Conservation (phyloP, 2,329 filamentous ascomycete species). For the Aspergillus nomiae region DNA sequence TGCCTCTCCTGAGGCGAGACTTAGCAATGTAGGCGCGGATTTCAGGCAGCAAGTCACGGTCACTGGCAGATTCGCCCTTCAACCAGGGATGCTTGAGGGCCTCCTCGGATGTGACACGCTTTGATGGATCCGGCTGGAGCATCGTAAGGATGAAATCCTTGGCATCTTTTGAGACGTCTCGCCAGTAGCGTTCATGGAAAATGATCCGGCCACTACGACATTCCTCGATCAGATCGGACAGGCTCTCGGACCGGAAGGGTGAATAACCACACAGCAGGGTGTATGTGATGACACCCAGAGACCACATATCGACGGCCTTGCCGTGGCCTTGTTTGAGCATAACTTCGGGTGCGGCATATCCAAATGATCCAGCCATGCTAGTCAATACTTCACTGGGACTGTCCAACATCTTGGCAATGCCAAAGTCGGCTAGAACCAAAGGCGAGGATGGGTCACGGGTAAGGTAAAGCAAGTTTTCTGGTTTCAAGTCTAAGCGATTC, state of each 20-base stretch:
- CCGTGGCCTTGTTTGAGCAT: constrained; percentile 98
- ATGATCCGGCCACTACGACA: constrained; percentile 81
- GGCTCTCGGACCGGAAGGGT: constrained; percentile 92
- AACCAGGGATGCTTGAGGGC: constrained; percentile 85
- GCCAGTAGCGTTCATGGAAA: constrained; percentile 98
- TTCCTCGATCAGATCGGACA: constrained; percentile 91
- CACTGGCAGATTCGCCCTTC: constrained; percentile 84
- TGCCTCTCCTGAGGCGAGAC: constrained; percentile 85
- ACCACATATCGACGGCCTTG: constrained; percentile 99
- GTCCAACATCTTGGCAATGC: constrained; percentile 97
- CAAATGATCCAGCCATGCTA: constrained; percentile 98
- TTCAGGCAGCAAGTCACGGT: constrained; percentile 96
- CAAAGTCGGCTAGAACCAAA: constrained; percentile 93
- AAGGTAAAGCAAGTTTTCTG: constrained; percentile 94
- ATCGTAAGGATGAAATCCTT: constrained; percentile 89
- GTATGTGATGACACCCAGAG: constrained; percentile 97
- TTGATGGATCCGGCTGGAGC: constrained; percentile 74
- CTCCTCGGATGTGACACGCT: constrained; percentile 77
- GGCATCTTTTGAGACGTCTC: constrained; percentile 90
- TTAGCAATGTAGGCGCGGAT: constrained; percentile 93
- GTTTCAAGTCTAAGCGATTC: constrained; percentile 78
- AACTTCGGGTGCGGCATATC: constrained; percentile 95
- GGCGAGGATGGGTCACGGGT: constrained; percentile 76
- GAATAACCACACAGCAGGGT: constrained; percentile 97
- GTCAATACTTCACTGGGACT: constrained; percentile 87